A percentile compares a stretch with the other conserved stretches of the same genome.
These are phyloP conservation scores for Elymus sibiricus DNA, from an alignment of 176 grass and related monocot genomes.

Conservation along the genomic window DNA sequence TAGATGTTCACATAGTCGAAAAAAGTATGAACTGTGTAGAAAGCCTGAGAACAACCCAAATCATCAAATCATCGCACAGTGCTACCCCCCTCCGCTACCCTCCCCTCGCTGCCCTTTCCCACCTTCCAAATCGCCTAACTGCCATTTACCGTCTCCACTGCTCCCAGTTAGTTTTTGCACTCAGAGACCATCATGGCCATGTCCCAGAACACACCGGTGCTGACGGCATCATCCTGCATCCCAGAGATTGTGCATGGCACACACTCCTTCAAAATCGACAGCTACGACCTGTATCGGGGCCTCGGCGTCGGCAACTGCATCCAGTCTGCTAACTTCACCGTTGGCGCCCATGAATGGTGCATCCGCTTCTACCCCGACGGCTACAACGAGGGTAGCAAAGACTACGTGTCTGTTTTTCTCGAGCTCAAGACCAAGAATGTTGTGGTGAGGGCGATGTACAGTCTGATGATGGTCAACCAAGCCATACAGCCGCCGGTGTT, in stretches of 20 bases:
- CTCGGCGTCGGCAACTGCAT: background rate
- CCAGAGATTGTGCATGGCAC: background rate
- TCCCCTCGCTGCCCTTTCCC: too few relatives aligned
- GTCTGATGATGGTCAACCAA: background rate
- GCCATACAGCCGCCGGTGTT: too few relatives aligned
- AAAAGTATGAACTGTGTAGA: too few relatives aligned
- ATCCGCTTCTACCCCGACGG: background rate
- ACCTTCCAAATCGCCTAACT: too few relatives aligned
- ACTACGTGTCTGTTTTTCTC: background rate
- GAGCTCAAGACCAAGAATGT: background rate
- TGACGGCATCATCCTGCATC: background rate
- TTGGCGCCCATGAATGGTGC: background rate
- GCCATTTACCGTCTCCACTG: too few relatives aligned
- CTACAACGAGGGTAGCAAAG: background rate
- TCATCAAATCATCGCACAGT: too few relatives aligned
- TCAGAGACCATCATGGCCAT: too few relatives aligned
- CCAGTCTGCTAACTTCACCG: background rate
- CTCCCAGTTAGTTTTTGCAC: too few relatives aligned
- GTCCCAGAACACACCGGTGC: too few relatives aligned
- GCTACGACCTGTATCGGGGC: background rate
- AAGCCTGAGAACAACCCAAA: too few relatives aligned
- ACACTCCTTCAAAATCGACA: background rate
- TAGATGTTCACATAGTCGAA: too few relatives aligned
- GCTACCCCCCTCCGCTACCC: too few relatives aligned
- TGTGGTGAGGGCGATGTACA: background rate